phyloP scores from a whole-genome alignment of 2,329 filamentous ascomycete species.

The Aspergillus amoenus region DNA sequence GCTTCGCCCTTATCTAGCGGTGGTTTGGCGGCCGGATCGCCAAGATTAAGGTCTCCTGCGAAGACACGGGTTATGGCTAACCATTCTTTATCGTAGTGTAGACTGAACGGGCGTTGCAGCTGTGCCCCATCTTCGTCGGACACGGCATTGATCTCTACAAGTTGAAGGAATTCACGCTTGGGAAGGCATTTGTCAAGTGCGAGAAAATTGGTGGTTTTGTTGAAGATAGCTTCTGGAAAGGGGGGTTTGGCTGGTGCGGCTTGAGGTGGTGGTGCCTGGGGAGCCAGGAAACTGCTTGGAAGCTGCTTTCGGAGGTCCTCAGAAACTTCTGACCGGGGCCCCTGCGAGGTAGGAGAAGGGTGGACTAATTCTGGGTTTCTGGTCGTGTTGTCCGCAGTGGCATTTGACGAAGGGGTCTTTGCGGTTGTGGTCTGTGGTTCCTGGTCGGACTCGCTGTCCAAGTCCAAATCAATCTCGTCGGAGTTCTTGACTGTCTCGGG shows the following conservation, averaged over 20 bases:
- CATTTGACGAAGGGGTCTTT: not conserved
- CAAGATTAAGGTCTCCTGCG: conserved; percentile 62
- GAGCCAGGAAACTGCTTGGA: conserved; percentile 68
- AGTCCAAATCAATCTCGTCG: conserved; percentile 45
- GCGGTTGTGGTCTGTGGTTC: not conserved
- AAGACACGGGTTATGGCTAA: conserved; percentile 88
- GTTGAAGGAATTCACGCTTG: conserved; percentile 76
- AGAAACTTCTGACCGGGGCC: conserved; percentile 46
- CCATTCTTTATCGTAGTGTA: conserved; percentile 92
- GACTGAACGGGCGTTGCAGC: conserved; percentile 51
- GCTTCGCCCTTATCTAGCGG: conserved; percentile 66
- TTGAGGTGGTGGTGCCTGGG: conserved; percentile 27
- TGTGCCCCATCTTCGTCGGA: conserved; percentile 29
- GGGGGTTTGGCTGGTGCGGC: conserved; percentile 55
- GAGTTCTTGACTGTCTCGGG: conserved; percentile 48
- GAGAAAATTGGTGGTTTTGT: conserved; percentile 78
- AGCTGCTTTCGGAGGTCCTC: conserved; percentile 70
- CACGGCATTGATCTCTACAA: conserved; percentile 62
- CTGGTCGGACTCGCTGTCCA: conserved; percentile 25
- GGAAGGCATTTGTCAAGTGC: conserved; percentile 89
- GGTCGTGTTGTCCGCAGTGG: not conserved
- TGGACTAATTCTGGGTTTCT: not conserved
- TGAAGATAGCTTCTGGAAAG: conserved; percentile 70
- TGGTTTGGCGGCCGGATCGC: conserved; percentile 55
- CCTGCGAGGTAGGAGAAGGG: not conserved